Evolutionary conservation across 2,329 filamentous ascomycete species (phyloP), one percentile per base, ranked within the genome.

Genomic region (Pseudogymnoascus sp.): DNA sequence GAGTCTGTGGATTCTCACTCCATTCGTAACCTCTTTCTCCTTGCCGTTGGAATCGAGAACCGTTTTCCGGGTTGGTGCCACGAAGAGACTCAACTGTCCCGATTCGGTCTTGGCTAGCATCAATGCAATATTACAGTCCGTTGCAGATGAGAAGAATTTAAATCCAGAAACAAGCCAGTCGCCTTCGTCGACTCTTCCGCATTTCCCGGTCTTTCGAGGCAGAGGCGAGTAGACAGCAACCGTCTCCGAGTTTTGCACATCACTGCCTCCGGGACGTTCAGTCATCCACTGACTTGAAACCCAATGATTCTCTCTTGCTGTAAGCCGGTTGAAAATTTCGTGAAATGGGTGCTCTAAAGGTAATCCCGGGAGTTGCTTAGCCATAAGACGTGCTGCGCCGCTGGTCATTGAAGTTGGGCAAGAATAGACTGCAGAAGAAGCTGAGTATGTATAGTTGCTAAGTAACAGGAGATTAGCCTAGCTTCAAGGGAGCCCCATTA

Each of bases 211-310:
- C 35, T 65, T 64, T 42, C 15, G 35, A 28, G 64, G 33, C 13
- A 66, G 44, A 13, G 69, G 69, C 5, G 64, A 63, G 50, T 71
- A 70, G 19, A 69, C 66, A 1, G 79, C 78, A 19, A 78, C 68
- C 0, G 81, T 83, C 69, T 83, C 81, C 0, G 79, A 82, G 28
- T 78, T 78, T 23, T 78, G 77, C 1, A 83, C 80, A 67, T 83
- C 81, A 63, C 79, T 81, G 0, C 81, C 82, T 3, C 81, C 81
- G 0, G 76, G 73, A 8, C 82, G 74, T 64, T 83, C 81, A 0
- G 81, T 83, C 81, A 83, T 83, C 81, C 82, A 83, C 68, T 83
- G 82, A 0, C 80, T 80, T 19, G 78, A 81, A 2, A 79, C 83
- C 81, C 81, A 84, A 5, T 76, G 75, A 8, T 70, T 63, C 4